phyloP scores from a whole-genome alignment of 2,329 filamentous ascomycete species.

The Epichloe uncinata region DNA sequence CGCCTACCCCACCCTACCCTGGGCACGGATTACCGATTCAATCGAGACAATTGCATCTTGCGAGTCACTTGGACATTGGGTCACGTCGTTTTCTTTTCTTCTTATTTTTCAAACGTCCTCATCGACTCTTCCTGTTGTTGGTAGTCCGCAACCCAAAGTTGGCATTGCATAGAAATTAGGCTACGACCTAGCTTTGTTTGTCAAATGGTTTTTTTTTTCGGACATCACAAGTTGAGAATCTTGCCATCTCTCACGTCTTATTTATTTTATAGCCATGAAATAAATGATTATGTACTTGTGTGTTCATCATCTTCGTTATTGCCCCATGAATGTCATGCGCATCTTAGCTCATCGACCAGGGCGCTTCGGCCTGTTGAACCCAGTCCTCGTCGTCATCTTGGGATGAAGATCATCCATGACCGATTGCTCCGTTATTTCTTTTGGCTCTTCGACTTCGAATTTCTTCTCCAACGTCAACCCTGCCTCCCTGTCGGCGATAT shows the following conservation, averaged over 20 bases:
- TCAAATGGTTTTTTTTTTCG: too few relatives aligned
- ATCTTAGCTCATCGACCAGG: conserved; percentile 45
- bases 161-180: too few relatives aligned
- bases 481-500: conserved; percentile 49
- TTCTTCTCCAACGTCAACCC: conserved; percentile 56
- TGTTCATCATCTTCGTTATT: not conserved
- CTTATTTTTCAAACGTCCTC: too few relatives aligned
- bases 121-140: too few relatives aligned
- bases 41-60: not conserved
- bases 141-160: too few relatives aligned
- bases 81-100: too few relatives aligned
- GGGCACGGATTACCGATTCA: not conserved
- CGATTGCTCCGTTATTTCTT: conserved; percentile 54
- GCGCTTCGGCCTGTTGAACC: conserved; percentile 66
- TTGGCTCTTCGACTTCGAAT: conserved; percentile 53
- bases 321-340: not conserved
- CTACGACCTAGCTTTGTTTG: too few relatives aligned
- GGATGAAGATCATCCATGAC: conserved; percentile 57
- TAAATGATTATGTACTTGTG: not conserved
- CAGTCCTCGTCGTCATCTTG: conserved; percentile 49
- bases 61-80: not conserved
- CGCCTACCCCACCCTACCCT: too few relatives aligned
- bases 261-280: not conserved
- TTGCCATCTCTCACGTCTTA: too few relatives aligned
- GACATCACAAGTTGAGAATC: too few relatives aligned